A percentile compares a stretch with the other conserved stretches of the same genome.
phyloP scores from a whole-genome alignment of 2,329 filamentous ascomycete genomes.

The Sporothrix brasiliensis region DNA sequence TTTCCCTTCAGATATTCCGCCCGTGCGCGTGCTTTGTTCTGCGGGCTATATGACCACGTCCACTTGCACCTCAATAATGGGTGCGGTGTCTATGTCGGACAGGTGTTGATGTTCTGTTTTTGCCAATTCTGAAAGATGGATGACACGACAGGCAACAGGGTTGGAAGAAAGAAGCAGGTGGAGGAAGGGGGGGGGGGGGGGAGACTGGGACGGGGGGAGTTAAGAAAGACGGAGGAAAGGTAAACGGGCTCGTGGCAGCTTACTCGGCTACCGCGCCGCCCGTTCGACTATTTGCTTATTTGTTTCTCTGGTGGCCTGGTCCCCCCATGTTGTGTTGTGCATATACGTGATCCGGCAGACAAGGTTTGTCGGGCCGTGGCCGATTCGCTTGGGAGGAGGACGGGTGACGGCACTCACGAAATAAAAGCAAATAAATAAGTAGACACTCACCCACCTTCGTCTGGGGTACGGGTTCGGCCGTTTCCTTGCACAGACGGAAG shows the following conservation, averaged over 20 bases:
- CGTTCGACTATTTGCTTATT: constrained; percentile 1
- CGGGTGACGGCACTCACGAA: neutral
- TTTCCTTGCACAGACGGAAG: neutral
- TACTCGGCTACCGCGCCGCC: neutral
- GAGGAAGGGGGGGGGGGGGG: neutral
- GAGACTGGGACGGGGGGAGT: neutral
- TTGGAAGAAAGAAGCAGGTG: neutral
- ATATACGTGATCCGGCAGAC: constrained; percentile 21
- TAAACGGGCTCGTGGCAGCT: constrained; percentile 1
- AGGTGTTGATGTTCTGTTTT: neutral
- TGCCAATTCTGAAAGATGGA: neutral
- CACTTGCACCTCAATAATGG: constrained; percentile 14
- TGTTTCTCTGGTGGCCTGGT: constrained; percentile 7
- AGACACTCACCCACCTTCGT: neutral
- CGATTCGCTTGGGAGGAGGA: neutral
- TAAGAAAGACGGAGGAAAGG: neutral
- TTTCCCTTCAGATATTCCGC: neutral
- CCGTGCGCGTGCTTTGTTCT: constrained; percentile 10
- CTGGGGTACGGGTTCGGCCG: neutral
- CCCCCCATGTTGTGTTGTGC: constrained; percentile 14
- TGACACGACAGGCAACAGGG: constrained; percentile 12
- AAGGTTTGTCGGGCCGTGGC: constrained; percentile 14
- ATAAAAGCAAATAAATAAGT: neutral
- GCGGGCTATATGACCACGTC: constrained; percentile 6
- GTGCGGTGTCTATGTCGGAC: neutral